Evolutionary conservation across 768 basidiomycete genomes (phyloP).

Genomic region (Dioszegia crocea): DNA sequence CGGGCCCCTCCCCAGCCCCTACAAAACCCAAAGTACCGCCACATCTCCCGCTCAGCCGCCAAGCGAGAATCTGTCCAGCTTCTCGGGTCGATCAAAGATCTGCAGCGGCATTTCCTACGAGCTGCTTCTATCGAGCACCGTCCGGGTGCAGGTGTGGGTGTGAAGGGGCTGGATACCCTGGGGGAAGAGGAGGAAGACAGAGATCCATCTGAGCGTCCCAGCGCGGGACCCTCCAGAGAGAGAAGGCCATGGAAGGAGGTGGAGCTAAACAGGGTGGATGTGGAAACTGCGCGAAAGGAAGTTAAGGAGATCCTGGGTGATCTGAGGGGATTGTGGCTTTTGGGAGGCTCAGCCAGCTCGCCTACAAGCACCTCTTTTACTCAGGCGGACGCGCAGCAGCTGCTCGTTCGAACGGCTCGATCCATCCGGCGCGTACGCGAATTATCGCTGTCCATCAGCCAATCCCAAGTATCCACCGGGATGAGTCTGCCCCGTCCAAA

Average conservation of each 20-base stretch:
- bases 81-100: conserved; percentile 89
- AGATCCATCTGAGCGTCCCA: not conserved
- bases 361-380: conserved; percentile 3
- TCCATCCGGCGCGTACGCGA: conserved; percentile 29
- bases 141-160: conserved; percentile 28
- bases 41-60: conserved; percentile 58
- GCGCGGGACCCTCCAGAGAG: conserved; percentile 3
- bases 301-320: conserved; percentile 14
- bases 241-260: conserved; percentile 39
- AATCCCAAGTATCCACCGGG: conserved; percentile 7
- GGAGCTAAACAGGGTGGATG: conserved; percentile 30
- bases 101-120: conserved; percentile 77
- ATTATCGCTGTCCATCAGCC: conserved; percentile 28
- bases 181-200: conserved; percentile 53
- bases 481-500: conserved; percentile 7
- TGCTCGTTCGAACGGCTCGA: conserved; percentile 28
- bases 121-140: conserved; percentile 32
- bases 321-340: conserved; percentile 24
- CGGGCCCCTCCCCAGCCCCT: conserved; percentile 5
- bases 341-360: conserved; percentile 7
- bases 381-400: conserved; percentile 13
- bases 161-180: conserved; percentile 57
- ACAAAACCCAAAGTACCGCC: conserved; percentile 35
- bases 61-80: conserved; percentile 92
- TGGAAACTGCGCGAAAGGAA: conserved; percentile 22